Evolutionary conservation across 2,329 filamentous ascomycete genomes (phyloP).

Genomic region (Myriosclerotinia duriaeana): DNA sequence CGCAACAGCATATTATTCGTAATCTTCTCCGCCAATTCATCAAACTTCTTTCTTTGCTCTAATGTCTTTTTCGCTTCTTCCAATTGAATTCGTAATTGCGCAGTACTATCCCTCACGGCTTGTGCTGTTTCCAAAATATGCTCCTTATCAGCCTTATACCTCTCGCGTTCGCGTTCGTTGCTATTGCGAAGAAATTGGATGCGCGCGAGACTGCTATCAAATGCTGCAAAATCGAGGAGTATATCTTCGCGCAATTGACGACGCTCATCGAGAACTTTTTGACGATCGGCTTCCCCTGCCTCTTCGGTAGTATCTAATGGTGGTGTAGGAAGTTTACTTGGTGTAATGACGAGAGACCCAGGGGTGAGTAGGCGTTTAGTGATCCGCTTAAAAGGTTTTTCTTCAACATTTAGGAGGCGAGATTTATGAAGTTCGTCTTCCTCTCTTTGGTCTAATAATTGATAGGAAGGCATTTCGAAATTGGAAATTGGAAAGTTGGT

Average conservation of each 20-base stretch:
- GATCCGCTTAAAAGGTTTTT: conserved; percentile 87
- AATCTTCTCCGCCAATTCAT: conserved; percentile 84
- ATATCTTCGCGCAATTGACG: conserved; percentile 79
- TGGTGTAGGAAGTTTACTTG: conserved; percentile 60
- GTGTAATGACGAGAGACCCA: conserved; percentile 59
- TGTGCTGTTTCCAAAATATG: conserved; percentile 78
- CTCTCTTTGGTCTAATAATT: conserved; percentile 70
- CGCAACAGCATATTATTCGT: conserved; percentile 76
- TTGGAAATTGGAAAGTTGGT: background rate
- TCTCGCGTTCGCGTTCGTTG: conserved; percentile 78
- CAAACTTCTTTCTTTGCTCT: conserved; percentile 78
- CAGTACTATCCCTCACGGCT: conserved; percentile 72
- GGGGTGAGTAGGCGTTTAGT: conserved; percentile 75
- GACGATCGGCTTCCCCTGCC: conserved; percentile 46
- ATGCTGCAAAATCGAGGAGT: conserved; percentile 82
- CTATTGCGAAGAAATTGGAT: conserved; percentile 84
- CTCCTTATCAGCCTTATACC: conserved; percentile 78
- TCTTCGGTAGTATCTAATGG: conserved; percentile 57
- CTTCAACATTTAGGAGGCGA: conserved; percentile 85
- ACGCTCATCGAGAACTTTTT: conserved; percentile 55
- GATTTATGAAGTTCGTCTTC: conserved; percentile 84
- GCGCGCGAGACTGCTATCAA: conserved; percentile 81
- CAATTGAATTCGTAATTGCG: conserved; percentile 69
- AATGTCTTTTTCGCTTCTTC: conserved; percentile 74
- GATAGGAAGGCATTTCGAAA: conserved; percentile 55